phyloP scores from a whole-genome alignment of 768 basidiomycete species.

The Panaeolus papilionaceus region DNA sequence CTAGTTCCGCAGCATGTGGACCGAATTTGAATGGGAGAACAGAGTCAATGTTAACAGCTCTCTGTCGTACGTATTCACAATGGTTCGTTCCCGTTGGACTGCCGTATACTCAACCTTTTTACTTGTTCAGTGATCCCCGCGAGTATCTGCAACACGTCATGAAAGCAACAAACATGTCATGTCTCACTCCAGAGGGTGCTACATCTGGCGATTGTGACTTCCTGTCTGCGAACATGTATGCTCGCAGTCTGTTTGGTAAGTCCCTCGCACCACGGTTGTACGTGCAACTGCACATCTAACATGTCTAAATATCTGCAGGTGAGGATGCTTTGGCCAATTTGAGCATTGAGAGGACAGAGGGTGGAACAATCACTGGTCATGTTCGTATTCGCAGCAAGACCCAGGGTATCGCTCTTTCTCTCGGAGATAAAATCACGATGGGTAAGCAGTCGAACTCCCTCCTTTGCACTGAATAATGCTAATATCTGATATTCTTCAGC shows the following conservation, averaged over 20 bases:
- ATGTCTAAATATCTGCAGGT: slow-evolving; percentile 48
- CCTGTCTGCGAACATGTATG: slow-evolving; percentile 96
- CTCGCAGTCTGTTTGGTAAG: slow-evolving; percentile 90
- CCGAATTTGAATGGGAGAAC: slow-evolving; percentile 99
- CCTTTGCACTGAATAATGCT: neutral
- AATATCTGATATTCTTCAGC: slow-evolving; percentile 30
- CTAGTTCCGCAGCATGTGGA: slow-evolving; percentile 98
- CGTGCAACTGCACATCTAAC: neutral
- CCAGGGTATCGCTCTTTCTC: slow-evolving; percentile 92
- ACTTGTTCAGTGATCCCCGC: slow-evolving; percentile 69
- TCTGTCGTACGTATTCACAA: slow-evolving; percentile 66
- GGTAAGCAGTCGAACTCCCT: slow-evolving; percentile 38
- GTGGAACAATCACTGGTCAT: slow-evolving; percentile 86
- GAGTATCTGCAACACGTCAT: slow-evolving; percentile 94
- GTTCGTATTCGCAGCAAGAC: slow-evolving; percentile 97
- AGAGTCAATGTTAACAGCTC: slow-evolving; percentile 91
- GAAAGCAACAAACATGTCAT: slow-evolving; percentile 97
- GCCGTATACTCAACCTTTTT: slow-evolving; percentile 5
- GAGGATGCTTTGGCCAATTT: slow-evolving; percentile 97
- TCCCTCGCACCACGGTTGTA: slow-evolving; percentile 22
- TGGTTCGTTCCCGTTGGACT: neutral
- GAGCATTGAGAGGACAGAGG: slow-evolving; percentile 86
- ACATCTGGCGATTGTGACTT: slow-evolving; percentile 97
- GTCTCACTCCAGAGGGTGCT: slow-evolving; percentile 94
- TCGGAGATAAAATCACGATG: slow-evolving; percentile 90